Evolutionary conservation across 176 grass and related monocot species (phyloP).

Genomic region (Eleusine coracana): DNA sequence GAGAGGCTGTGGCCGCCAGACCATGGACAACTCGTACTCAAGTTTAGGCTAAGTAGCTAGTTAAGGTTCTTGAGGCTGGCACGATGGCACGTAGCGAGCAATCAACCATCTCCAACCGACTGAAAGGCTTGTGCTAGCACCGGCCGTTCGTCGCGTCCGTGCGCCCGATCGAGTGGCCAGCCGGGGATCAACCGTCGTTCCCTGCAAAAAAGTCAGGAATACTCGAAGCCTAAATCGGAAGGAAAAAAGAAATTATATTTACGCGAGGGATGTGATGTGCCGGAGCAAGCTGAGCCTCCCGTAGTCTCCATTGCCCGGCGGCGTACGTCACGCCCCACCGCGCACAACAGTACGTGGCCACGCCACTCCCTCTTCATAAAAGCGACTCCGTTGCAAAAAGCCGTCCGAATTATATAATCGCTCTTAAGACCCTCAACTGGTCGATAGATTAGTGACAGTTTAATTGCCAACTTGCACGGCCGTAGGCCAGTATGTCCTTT

Average conservation of each 20-base stretch:
- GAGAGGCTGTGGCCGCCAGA: too few species aligned
- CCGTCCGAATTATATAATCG: background rate
- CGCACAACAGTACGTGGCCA: background rate
- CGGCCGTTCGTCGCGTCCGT: background rate
- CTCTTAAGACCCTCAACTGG: background rate
- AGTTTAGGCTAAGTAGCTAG: background rate
- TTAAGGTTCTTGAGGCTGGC: background rate
- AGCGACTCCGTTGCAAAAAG: background rate
- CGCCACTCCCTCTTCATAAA: background rate
- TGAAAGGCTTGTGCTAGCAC: background rate
- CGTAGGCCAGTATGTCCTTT: background rate
- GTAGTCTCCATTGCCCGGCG: background rate
- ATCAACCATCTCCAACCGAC: background rate
- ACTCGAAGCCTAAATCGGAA: background rate
- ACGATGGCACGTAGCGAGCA: background rate
- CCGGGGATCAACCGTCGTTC: too few species aligned
- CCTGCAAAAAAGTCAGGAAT: background rate
- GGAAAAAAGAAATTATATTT: background rate
- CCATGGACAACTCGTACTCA: background rate
- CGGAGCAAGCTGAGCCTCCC: background rate
- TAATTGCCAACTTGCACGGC: background rate
- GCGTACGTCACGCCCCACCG: constrained; percentile 39
- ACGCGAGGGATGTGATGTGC: background rate
- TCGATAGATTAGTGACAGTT: background rate
- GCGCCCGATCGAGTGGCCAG: background rate